phyloP scores from a whole-genome alignment of 345 rosid genomes.

The Isatis tinctoria region DNA sequence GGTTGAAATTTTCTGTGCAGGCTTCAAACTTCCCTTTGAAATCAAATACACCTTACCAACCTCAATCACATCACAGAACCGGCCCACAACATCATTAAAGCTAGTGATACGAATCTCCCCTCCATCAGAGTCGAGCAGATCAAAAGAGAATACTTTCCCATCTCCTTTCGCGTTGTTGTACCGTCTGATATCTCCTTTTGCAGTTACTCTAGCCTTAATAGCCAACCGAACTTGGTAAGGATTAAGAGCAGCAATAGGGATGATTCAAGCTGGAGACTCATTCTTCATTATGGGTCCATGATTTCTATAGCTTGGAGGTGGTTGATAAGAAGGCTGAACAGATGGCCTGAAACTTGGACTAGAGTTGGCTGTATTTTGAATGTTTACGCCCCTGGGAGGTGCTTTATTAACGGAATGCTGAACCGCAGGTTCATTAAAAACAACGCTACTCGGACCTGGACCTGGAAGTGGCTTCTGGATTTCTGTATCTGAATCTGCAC shows the following conservation, averaged over 20 bases:
- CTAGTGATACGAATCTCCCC: conserved; percentile 90
- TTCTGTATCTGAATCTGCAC: conserved; percentile 39
- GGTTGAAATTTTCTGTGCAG: conserved; percentile 89
- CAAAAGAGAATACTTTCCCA: conserved; percentile 89
- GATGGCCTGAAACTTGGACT: conserved; percentile 50
- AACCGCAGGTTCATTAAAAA: conserved; percentile 17
- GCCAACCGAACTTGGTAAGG: conserved; percentile 96
- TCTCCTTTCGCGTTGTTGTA: conserved; percentile 90
- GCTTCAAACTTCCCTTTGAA: conserved; percentile 83
- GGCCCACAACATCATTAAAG: conserved; percentile 82
- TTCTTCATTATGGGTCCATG: conserved; percentile 83
- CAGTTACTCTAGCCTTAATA: conserved; percentile 88
- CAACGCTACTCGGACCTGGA: conserved; percentile 22
- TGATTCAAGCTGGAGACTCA: conserved; percentile 78
- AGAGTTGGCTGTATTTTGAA: conserved; percentile 37
- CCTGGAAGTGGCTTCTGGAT: conserved; percentile 42
- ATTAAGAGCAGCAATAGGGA: conserved; percentile 79
- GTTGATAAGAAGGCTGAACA: conserved; percentile 79
- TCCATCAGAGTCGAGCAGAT: conserved; percentile 88
- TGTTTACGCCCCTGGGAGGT: conserved; percentile 29
- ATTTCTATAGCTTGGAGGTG: conserved; percentile 66
- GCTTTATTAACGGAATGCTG: conserved; percentile 39
- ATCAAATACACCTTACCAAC: conserved; percentile 79
- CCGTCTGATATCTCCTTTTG: conserved; percentile 82
- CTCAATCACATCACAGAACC: conserved; percentile 67